phyloP scores from a whole-genome alignment of 208 protist species.

The Trichomonas gallinae region DNA sequence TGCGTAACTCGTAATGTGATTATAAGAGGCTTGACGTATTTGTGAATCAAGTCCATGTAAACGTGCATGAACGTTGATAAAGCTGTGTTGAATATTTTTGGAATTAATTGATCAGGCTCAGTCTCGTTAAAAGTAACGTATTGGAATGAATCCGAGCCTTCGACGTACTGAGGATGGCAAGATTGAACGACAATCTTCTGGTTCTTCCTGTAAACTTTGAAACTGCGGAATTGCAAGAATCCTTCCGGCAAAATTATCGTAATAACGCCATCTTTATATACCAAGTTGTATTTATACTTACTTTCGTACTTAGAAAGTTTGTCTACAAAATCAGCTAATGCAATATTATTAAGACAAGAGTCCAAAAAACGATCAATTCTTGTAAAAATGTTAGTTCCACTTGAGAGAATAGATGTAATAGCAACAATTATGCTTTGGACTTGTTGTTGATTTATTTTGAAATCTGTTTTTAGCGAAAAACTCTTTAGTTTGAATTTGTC shows the following conservation, averaged over 20 bases:
- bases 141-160: not conserved
- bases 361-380: not conserved
- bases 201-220: not conserved
- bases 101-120: not conserved
- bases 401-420: not conserved
- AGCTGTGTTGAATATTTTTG: not conserved
- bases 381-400: not conserved
- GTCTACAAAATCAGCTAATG: not conserved
- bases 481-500: not conserved
- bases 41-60: not conserved
- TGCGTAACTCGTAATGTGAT: not conserved
- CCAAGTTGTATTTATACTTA: not conserved
- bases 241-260: not conserved
- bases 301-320: not conserved
- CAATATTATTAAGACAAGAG: not conserved
- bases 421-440: not conserved
- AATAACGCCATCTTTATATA: not conserved
- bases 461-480: not conserved
- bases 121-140: not conserved
- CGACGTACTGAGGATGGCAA: not conserved
- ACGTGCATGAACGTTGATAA: not conserved
- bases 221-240: not conserved
- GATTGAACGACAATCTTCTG: not conserved
- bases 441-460: not conserved
- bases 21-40: not conserved